Conservation (phyloP, 306 rosid genomes). For the Quercus agrifolia region DNA sequence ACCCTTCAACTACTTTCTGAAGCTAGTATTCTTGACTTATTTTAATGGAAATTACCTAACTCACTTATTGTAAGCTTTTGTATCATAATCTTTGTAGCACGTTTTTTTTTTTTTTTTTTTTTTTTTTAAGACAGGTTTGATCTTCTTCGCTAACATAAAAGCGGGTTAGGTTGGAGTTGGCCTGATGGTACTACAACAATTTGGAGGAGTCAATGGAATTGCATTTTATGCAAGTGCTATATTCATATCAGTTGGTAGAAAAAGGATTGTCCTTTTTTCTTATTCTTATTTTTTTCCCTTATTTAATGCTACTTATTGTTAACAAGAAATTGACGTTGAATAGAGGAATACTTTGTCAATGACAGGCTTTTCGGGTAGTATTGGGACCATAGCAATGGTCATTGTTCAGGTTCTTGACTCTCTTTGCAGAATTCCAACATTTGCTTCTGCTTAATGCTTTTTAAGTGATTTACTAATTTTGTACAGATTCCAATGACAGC, state of each 20-base stretch:
- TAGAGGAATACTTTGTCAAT: conserved; percentile 20
- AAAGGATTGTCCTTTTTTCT: conserved; percentile 5
- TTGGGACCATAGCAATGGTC: conserved; percentile 74
- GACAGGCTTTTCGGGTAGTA: conserved; percentile 71
- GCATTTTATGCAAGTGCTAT: conserved; percentile 72
- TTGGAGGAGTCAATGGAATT: conserved; percentile 82
- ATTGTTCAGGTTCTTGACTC: conserved; percentile 60
- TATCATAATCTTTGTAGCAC: not conserved
- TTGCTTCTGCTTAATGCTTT: conserved; percentile 17
- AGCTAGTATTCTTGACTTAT: conserved; percentile 54
- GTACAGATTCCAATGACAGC: too few species aligned
- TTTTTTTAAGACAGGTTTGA: not conserved
- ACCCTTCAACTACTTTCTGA: conserved; percentile 51
- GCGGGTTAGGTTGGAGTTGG: conserved; percentile 78
- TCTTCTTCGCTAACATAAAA: not conserved
- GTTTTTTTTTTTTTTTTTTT: not conserved
- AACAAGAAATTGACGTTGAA: not conserved
- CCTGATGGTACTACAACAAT: conserved; percentile 79
- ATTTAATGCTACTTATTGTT: conserved; percentile 9
- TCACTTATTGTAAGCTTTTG: conserved; percentile 64
- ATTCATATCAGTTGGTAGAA: conserved; percentile 76
- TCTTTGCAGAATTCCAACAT: conserved; percentile 11
- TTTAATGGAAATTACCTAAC: conserved; percentile 56
- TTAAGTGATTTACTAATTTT: not conserved
- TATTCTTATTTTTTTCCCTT: not conserved